These are phyloP conservation scores for Coleophoma cylindrospora DNA, from an alignment of 2,329 filamentous ascomycete species.

Conservation along the genomic window DNA sequence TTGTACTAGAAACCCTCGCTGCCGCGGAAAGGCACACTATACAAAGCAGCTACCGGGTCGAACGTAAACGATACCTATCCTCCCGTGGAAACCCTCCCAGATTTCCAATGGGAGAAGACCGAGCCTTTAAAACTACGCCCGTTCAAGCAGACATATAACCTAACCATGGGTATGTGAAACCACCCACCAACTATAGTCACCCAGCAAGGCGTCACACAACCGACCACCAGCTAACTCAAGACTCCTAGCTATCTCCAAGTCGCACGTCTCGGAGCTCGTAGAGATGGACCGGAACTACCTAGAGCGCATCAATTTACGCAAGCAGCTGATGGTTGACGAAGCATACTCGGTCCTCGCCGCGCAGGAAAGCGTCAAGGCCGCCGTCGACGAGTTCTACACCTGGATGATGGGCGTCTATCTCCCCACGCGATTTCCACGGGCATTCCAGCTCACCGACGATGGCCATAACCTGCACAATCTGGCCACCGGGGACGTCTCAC, in stretches of 20 bases:
- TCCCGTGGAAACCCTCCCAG: slow-evolving; percentile 30
- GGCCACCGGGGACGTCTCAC: slow-evolving; percentile 36
- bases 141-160: slow-evolving; percentile 56
- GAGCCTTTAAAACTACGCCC: slow-evolving; percentile 48
- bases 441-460: slow-evolving; percentile 34
- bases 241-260: slow-evolving; percentile 44
- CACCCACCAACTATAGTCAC: neutral
- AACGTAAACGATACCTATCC: neutral
- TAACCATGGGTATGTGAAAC: slow-evolving; percentile 52
- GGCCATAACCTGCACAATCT: slow-evolving; percentile 36
- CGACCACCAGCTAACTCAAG: neutral
- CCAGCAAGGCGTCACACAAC: too few species aligned
- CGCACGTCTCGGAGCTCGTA: slow-evolving; percentile 47
- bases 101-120: slow-evolving; percentile 45
- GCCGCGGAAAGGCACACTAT: neutral
- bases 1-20: neutral
- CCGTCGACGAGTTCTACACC: slow-evolving; percentile 50
- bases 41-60: neutral
- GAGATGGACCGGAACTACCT: slow-evolving; percentile 55
- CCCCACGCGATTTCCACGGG: slow-evolving; percentile 47
- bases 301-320: slow-evolving; percentile 44
- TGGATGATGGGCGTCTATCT: slow-evolving; percentile 51
- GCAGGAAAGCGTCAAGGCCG: slow-evolving; percentile 31
- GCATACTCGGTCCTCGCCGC: slow-evolving; percentile 33
- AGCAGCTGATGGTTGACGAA: slow-evolving; percentile 38